Evolutionary conservation across 495 filamentous ascomycete species (phyloP).

Genomic region (Neurospora sp.): DNA sequence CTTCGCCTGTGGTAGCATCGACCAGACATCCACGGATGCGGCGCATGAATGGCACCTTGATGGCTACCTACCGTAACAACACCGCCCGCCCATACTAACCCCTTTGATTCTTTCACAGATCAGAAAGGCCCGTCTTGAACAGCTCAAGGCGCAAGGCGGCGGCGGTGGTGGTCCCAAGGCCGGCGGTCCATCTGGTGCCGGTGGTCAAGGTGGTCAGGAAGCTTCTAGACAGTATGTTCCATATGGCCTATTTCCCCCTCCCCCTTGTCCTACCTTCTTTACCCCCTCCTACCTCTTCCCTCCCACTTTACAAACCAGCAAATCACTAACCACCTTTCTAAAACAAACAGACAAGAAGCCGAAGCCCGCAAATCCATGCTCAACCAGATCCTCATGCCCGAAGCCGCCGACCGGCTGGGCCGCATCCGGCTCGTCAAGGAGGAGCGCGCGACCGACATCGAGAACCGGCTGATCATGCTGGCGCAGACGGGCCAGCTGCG

Average conservation of each 20-base stretch:
- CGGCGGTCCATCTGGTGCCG: conserved; percentile 30
- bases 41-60: neutral
- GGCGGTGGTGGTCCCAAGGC: conserved; percentile 29
- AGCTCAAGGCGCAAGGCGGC: conserved; percentile 66
- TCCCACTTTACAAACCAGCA: neutral
- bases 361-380: conserved; percentile 70
- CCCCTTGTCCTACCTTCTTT: neutral
- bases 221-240: conserved; percentile 55
- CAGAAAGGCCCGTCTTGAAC: conserved; percentile 76
- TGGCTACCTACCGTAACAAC: neutral
- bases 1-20: neutral
- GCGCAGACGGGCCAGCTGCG: conserved; percentile 80
- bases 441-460: conserved; percentile 77
- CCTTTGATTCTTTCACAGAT: conserved; percentile 49
- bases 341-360: conserved; percentile 36
- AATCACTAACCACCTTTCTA: conserved; percentile 1
- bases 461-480: conserved; percentile 87
- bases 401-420: conserved; percentile 84
- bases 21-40: neutral
- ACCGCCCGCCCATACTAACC: too few relatives aligned
- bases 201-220: conserved; percentile 43
- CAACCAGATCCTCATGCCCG: conserved; percentile 85
- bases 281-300: neutral
- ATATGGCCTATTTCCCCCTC: too few relatives aligned
- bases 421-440: conserved; percentile 95